Percentiles rank a stretch among this genome's conserved stretches.
Evolutionary conservation across 75 land plant genomes (phyloP).

Genomic region (Pseudotsuga menziesii): DNA sequence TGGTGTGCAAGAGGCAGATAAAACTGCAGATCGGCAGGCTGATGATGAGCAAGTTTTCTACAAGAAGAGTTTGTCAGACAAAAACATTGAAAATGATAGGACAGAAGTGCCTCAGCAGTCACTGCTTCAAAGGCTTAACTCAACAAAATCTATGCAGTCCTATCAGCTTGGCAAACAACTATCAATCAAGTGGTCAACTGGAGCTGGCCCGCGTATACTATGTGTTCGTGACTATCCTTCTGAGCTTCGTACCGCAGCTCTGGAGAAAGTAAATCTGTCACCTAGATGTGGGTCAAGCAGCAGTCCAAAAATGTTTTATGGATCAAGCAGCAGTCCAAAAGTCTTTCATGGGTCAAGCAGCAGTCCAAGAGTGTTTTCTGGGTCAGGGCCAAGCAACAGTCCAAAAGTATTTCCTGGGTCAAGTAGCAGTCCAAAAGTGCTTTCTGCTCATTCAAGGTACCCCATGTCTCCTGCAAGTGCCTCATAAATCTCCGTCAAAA

Average conservation of each 20-base stretch:
- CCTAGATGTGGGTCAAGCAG: conserved; percentile 18
- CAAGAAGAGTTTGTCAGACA: conserved; percentile 54
- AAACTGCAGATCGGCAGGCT: conserved; percentile 1
- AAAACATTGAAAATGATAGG: conserved; percentile 37
- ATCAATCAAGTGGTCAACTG: conserved; percentile 47
- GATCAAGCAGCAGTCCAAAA: neutral
- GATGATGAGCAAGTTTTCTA: conserved; percentile 13
- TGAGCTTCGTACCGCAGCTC: conserved; percentile 38
- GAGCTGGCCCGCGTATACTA: conserved; percentile 55
- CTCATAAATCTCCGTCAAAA: no score
- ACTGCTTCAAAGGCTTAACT: conserved; percentile 40
- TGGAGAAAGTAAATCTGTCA: conserved; percentile 43
- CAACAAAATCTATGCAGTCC: conserved; percentile 34
- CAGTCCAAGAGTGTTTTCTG: neutral
- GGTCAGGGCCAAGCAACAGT: neutral
- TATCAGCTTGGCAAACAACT: conserved; percentile 52
- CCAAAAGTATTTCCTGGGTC: no score
- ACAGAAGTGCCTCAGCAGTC: conserved; percentile 34
- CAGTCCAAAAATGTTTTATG: conserved; percentile 1
- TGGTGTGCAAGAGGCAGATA: neutral
- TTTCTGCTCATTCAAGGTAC: neutral
- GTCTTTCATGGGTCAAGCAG: neutral
- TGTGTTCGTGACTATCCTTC: conserved; percentile 52
- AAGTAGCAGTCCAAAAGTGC: neutral
- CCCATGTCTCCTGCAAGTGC: no score